These are phyloP conservation scores for Neofusicoccum laricinum DNA, from an alignment of 2,329 filamentous ascomycete species.

Conservation along the genomic window DNA sequence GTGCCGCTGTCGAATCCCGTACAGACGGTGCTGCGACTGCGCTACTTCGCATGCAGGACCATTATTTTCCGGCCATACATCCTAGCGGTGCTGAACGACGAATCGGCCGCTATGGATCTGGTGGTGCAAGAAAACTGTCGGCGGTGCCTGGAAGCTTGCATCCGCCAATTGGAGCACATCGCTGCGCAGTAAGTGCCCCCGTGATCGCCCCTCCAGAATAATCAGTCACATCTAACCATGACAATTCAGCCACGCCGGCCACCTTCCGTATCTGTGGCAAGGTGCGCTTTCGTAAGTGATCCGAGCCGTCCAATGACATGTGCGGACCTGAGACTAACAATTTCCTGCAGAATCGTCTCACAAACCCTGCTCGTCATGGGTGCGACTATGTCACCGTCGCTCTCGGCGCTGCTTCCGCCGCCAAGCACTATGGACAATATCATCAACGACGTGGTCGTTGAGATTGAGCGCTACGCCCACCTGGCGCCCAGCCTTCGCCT, in stretches of 20 bases:
- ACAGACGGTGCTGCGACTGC: constrained; percentile 73
- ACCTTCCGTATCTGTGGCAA: constrained; percentile 85
- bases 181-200: constrained; percentile 63
- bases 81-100: constrained; percentile 74
- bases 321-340: neutral
- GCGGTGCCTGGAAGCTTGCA: constrained; percentile 76
- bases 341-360: constrained; percentile 65
- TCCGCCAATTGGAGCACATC: constrained; percentile 77
- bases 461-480: constrained; percentile 71
- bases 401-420: constrained; percentile 63
- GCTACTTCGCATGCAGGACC: constrained; percentile 81
- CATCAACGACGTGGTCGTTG: constrained; percentile 72
- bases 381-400: constrained; percentile 73
- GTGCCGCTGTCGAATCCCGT: constrained; percentile 68
- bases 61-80: constrained; percentile 86
- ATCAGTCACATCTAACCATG: constrained; percentile 7
- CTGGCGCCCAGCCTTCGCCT: constrained; percentile 73
- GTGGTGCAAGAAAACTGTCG: constrained; percentile 74
- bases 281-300: constrained; percentile 59
- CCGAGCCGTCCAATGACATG: neutral
- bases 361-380: constrained; percentile 82
- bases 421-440: constrained; percentile 65
- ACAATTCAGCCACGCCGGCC: constrained; percentile 65
- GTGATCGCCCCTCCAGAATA: constrained; percentile 4
- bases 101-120: constrained; percentile 67